phyloP scores from a whole-genome alignment of 2,329 filamentous ascomycete species.

The Trichoderma gracile region DNA sequence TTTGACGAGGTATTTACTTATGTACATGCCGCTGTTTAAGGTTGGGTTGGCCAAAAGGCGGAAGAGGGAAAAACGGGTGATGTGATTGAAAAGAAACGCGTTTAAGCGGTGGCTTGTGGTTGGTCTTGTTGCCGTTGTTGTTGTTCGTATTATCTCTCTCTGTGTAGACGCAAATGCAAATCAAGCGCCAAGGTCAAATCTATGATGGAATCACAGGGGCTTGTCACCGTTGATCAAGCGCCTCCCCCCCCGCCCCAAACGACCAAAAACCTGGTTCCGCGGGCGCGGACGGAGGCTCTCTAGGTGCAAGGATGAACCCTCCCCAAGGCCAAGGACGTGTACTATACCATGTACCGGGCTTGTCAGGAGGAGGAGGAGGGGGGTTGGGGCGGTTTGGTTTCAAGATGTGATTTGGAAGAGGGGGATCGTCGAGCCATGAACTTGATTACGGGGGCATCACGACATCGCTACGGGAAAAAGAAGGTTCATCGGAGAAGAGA shows the following conservation, averaged over 20 bases:
- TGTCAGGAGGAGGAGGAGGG: too few relatives aligned
- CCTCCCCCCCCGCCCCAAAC: too few relatives aligned
- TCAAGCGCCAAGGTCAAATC: background rate
- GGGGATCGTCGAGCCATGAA: constrained; percentile 6
- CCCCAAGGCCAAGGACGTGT: too few relatives aligned
- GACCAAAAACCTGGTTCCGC: background rate
- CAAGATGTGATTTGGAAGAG: constrained; percentile 3
- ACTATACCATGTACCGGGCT: too few relatives aligned
- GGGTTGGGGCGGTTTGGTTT: background rate
- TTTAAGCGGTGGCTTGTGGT: background rate
- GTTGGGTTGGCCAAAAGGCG: background rate
- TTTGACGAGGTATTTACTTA: too few relatives aligned
- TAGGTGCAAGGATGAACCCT: background rate
- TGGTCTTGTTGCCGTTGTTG: too few relatives aligned
- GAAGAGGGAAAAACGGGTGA: background rate
- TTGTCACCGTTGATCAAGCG: background rate
- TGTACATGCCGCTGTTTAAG: background rate
- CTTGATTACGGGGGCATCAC: background rate
- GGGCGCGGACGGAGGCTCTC: background rate
- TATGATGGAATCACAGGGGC: background rate
- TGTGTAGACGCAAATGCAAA: too few relatives aligned
- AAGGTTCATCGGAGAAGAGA: background rate
- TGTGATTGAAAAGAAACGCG: background rate
- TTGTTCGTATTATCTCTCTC: too few relatives aligned
- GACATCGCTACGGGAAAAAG: background rate